phyloP scores from a whole-genome alignment of 2,329 filamentous ascomycete species.

The Periconia sp. region DNA sequence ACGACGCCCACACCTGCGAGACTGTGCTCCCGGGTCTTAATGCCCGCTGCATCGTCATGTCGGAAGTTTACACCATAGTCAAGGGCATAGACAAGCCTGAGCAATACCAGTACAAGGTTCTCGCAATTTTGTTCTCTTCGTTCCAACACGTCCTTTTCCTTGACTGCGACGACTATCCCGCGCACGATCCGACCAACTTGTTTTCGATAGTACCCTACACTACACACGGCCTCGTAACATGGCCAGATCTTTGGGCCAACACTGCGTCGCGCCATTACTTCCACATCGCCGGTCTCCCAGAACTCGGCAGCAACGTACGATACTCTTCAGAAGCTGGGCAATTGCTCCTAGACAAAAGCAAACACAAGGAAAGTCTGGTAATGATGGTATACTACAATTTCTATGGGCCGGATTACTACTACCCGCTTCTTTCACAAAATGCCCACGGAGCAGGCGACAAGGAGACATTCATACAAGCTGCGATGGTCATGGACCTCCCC shows the following conservation, averaged over 20 bases:
- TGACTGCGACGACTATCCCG: conserved; percentile 63
- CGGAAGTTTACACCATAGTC: conserved; percentile 28
- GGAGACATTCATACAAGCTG: conserved; percentile 56
- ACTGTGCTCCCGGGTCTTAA: conserved; percentile 45
- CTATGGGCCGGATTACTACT: conserved; percentile 60
- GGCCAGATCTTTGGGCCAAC: conserved; percentile 62
- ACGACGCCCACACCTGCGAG: conserved; percentile 48
- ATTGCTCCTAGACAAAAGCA: conserved; percentile 56
- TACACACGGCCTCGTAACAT: conserved; percentile 60
- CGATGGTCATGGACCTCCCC: conserved; percentile 48
- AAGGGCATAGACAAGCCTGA: no score
- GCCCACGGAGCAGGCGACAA: conserved; percentile 55
- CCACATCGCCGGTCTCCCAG: conserved; percentile 49
- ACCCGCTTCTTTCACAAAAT: conserved; percentile 55
- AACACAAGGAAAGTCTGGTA: conserved; percentile 55
- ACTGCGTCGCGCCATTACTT: conserved; percentile 54
- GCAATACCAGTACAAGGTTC: conserved; percentile 62
- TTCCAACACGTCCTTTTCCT: conserved; percentile 66
- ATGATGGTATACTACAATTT: conserved; percentile 63
- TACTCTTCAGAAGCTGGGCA: conserved; percentile 57
- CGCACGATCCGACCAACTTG: conserved; percentile 52
- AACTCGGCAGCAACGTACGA: conserved; percentile 32
- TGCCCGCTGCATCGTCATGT: conserved; percentile 46
- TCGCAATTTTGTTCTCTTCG: conserved; percentile 63
- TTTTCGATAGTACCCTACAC: conserved; percentile 60